Conservation (phyloP, 768 basidiomycete species). For the Trametes elegans region DNA sequence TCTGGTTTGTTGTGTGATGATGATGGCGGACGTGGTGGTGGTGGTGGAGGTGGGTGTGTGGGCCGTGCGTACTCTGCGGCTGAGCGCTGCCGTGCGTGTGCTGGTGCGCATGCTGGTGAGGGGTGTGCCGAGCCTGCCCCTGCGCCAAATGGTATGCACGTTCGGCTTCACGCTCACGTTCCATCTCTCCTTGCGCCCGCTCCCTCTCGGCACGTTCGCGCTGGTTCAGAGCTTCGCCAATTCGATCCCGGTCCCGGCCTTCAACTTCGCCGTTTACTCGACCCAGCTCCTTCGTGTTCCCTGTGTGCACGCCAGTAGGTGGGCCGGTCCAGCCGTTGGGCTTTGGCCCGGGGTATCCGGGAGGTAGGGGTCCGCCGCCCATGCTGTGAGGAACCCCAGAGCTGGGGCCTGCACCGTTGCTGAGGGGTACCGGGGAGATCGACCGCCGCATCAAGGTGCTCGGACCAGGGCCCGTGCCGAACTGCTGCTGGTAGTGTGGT, state of each 20-base stretch:
- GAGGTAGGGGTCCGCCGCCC: constrained; percentile 16
- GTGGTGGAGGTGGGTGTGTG: constrained; percentile 33
- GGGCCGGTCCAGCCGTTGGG: constrained; percentile 21
- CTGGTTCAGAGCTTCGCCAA: constrained; percentile 10
- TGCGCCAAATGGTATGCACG: constrained; percentile 16
- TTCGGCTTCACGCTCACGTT: constrained; percentile 25
- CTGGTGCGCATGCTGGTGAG: constrained; percentile 18
- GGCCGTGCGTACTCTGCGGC: constrained; percentile 20
- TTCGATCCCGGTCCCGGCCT: constrained; percentile 21
- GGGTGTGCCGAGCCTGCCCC: constrained; percentile 15
- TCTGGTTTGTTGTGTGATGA: constrained; percentile 27
- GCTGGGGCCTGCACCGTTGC: constrained; percentile 17
- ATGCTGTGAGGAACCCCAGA: constrained; percentile 4
- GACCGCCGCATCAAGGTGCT: constrained; percentile 25
- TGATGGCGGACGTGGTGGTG: constrained; percentile 35
- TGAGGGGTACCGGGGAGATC: constrained; percentile 27
- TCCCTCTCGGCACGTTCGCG: constrained; percentile 21
- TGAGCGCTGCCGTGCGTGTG: constrained; percentile 19
- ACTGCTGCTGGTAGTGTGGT: constrained; percentile 7
- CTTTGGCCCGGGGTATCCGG: constrained; percentile 14
- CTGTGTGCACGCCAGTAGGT: constrained; percentile 2
- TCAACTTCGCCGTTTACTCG: constrained; percentile 19
- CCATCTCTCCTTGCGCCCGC: constrained; percentile 21
- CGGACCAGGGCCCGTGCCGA: constrained; percentile 11
- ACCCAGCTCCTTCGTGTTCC: constrained; percentile 15